Evolutionary conservation across 1,284 basidiomycete genomes (phyloP).

Genomic region (Stygiomarasmius scandens): DNA sequence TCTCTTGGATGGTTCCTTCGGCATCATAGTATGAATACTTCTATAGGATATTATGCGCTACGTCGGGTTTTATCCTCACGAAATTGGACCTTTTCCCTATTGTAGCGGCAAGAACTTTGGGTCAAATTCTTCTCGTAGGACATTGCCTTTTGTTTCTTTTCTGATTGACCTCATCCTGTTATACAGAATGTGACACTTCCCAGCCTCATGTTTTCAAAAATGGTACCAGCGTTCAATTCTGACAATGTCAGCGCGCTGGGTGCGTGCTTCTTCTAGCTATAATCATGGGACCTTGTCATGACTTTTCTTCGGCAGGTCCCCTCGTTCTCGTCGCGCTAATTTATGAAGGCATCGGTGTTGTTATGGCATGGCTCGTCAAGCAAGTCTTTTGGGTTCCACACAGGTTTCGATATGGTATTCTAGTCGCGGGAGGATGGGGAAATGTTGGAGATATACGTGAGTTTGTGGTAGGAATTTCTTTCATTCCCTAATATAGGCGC

Average conservation of each 20-base stretch:
- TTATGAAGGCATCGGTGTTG: conserved; percentile 56
- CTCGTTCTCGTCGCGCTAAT: conserved; percentile 54
- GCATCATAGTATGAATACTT: neutral
- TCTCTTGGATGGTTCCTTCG: conserved; percentile 5
- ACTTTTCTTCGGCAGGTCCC: conserved; percentile 42
- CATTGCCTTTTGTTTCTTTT: neutral
- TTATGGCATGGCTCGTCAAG: conserved; percentile 58
- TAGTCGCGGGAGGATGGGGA: conserved; percentile 65
- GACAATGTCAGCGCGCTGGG: conserved; percentile 70
- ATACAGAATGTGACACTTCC: conserved; percentile 68
- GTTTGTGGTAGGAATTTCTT: conserved; percentile 29
- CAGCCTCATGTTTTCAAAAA: conserved; percentile 75
- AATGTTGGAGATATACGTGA: conserved; percentile 72
- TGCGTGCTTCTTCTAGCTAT: conserved; percentile 22
- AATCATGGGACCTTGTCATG: conserved; percentile 10
- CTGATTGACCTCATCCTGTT: neutral
- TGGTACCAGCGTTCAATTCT: conserved; percentile 71
- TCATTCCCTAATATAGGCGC: conserved; percentile 1
- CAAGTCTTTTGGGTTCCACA: conserved; percentile 79
- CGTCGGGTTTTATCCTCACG: conserved; percentile 59
- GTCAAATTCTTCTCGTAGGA: conserved; percentile 59
- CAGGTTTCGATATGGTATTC: conserved; percentile 70
- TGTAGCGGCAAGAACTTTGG: conserved; percentile 58
- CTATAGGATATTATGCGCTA: conserved; percentile 54
- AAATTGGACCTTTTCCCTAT: conserved; percentile 64